Evolutionary conservation across 306 rosid genomes (phyloP).

Genomic region (Rosa multiflora): DNA sequence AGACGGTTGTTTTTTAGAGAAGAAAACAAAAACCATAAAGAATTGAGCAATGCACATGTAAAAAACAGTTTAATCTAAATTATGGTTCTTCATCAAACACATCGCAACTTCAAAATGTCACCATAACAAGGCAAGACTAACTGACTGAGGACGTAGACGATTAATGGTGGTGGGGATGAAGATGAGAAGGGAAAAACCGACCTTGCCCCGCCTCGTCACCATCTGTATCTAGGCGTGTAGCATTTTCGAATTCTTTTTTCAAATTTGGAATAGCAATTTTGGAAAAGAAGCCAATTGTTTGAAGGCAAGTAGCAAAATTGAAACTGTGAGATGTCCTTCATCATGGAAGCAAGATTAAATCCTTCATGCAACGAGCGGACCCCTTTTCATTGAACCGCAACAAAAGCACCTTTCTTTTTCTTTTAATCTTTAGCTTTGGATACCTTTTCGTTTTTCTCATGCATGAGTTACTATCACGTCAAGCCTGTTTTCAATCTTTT

Average conservation of each 20-base stretch:
- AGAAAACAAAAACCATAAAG: neutral
- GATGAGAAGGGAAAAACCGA: neutral
- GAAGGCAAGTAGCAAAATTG: neutral
- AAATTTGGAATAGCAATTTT: neutral
- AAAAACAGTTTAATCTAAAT: neutral
- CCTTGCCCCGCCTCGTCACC: neutral
- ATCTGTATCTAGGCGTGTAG: neutral
- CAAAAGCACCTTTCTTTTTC: neutral
- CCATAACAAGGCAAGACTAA: neutral
- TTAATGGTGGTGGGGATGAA: neutral
- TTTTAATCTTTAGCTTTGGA: neutral
- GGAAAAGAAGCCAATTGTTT: neutral
- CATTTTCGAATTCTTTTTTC: neutral
- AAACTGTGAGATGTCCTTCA: neutral
- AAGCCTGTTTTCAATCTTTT: slow-evolving; percentile 5
- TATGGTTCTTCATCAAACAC: neutral
- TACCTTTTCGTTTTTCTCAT: neutral
- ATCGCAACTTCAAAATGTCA: neutral
- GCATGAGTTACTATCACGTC: slow-evolving; percentile 10
- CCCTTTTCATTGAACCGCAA: neutral
- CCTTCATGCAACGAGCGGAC: neutral
- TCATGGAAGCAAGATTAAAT: neutral
- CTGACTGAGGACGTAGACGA: neutral
- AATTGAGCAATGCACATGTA: neutral
- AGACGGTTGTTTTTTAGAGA: neutral